Evolutionary conservation across 768 basidiomycete genomes (phyloP), one percentile per base, ranked within the genome.

Genomic region (Tricholoma bakamatsutake): DNA sequence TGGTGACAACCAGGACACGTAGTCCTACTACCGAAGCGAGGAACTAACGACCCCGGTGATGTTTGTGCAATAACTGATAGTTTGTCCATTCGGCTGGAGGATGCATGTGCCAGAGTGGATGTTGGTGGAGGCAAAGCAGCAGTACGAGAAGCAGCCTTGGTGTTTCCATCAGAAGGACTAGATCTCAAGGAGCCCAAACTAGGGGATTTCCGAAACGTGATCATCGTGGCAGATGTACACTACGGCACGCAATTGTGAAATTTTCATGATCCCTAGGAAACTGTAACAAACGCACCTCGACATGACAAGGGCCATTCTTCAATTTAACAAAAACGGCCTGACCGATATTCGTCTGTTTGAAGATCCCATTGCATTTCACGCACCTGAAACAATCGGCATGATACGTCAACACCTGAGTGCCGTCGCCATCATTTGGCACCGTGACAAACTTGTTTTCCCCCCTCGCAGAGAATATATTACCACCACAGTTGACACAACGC

Each of bases 311-410:
- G 13, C 88, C 87, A 31, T 74, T 73, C 17, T 79, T 77, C 12
- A 79, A 80, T 53, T 82, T 78, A 18, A 89, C 83, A 69, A 89
- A 93, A n/a, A 82, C 73, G 8, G 88, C 83, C 59, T 84, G 80
- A 1, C 87, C 87, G 18, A 75, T 78, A 49, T 71, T 71, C 34
- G 72, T 73, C 64, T 87, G 87, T 58, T 79, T 80, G 61, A 93
- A 90, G 8, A 75, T 64, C 15, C 79, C 77, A 43, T 81, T 73
- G 61, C 90, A 93, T 18, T 86, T 71, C 18, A 67, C 73, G 62
- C 90, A 93, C 52, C 78, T 81, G 69, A 93, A 92, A 66, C 90
- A 93, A 42, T 82, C 78, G 3, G 80, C 75, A 60, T 93, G 90
- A 62, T 88, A 93, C 18, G 78, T 76, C 66, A 79, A 78, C n/a